Evolutionary conservation across 352 stramenopile genomes (phyloP).

Genomic region (Globisporangium ultimum): DNA sequence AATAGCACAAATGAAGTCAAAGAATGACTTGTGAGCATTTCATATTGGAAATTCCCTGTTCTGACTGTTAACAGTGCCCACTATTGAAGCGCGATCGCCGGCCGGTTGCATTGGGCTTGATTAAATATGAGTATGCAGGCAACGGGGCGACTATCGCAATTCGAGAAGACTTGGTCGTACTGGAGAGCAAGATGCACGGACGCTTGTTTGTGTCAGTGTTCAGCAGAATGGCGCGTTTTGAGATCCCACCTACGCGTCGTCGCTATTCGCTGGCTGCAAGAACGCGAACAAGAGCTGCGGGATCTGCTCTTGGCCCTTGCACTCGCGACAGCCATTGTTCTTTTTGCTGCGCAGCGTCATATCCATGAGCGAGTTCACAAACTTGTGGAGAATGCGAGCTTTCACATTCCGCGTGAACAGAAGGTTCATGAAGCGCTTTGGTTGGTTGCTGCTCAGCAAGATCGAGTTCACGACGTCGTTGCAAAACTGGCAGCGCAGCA

Average conservation of each 20-base stretch:
- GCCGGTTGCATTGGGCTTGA: neutral
- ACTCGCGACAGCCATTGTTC: conserved; percentile 8
- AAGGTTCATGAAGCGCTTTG: conserved; percentile 10
- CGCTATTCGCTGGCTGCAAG: neutral
- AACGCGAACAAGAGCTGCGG: conserved; percentile 10
- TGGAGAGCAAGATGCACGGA: neutral
- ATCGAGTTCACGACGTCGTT: conserved; percentile 5
- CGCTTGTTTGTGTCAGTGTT: neutral
- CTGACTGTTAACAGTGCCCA: neutral
- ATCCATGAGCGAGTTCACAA: neutral
- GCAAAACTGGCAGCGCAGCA: conserved; percentile 8
- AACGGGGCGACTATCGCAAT: neutral
- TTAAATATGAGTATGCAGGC: neutral
- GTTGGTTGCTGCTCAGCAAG: conserved; percentile 2
- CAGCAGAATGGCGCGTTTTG: no score
- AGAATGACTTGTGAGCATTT: neutral
- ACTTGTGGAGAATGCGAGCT: neutral
- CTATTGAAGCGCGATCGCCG: neutral
- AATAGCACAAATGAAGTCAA: no score
- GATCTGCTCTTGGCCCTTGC: conserved; percentile 6
- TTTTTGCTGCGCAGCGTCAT: conserved; percentile 9
- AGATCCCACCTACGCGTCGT: neutral
- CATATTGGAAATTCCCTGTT: no score
- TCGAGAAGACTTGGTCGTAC: neutral
- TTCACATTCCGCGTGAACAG: neutral